Conservation (phyloP, 2,329 filamentous ascomycete species). For the Penicillium nordicum region DNA sequence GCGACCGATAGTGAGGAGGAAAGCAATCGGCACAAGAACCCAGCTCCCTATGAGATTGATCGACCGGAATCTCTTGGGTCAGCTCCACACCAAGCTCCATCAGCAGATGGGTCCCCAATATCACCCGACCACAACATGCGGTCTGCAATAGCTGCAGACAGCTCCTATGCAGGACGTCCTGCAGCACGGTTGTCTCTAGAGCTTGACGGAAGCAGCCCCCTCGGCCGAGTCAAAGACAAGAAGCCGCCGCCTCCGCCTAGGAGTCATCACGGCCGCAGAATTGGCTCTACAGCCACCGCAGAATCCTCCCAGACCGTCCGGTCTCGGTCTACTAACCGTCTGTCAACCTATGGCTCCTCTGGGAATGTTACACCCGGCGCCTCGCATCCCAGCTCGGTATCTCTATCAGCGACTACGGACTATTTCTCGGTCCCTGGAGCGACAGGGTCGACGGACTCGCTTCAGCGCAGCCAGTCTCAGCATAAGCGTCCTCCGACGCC, state of each 20-base stretch:
- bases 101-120: conserved; percentile 20
- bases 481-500: conserved; percentile 48
- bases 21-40: conserved; percentile 2
- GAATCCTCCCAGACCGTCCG: conserved; percentile 23
- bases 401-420: conserved; percentile 49
- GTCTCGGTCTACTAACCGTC: conserved; percentile 25
- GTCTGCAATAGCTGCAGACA: conserved; percentile 3
- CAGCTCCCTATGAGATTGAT: conserved; percentile 9
- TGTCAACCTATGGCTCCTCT: conserved; percentile 25
- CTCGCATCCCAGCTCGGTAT: conserved; percentile 39
- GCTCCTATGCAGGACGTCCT: conserved; percentile 44
- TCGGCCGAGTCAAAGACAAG: conserved; percentile 52
- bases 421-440: conserved; percentile 29
- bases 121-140: conserved; percentile 5
- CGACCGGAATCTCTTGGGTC: conserved; percentile 14
- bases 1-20: conserved; percentile 27
- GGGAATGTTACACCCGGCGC: conserved; percentile 21
- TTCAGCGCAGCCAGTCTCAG: conserved; percentile 33
- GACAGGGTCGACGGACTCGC: conserved; percentile 19
- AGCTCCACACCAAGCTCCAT: conserved; percentile 26
- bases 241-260: conserved; percentile 67
- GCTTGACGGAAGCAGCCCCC: conserved; percentile 47
- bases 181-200: conserved; percentile 56
- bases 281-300: conserved; percentile 47
- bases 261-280: conserved; percentile 73